Conservation (phyloP, 176 grass and related monocot genomes). For the Oryza rufipogon region DNA sequence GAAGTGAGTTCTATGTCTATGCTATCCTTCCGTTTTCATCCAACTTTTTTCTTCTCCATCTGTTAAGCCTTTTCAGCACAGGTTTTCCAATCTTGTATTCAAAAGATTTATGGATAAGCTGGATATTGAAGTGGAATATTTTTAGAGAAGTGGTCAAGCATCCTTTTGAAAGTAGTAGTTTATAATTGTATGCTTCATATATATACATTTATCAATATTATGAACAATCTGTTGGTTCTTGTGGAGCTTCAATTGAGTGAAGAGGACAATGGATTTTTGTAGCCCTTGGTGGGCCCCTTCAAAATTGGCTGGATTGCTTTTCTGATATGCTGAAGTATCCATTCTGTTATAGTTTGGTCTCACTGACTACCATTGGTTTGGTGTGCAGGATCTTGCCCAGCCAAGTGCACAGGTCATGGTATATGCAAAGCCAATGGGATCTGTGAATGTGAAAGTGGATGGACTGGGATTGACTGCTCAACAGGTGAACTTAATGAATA, state of each 20-base stretch:
- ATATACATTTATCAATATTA: background rate
- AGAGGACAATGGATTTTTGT: background rate
- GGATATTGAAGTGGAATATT: background rate
- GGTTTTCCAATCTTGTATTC: conserved; percentile 11
- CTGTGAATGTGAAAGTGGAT: conserved; percentile 84
- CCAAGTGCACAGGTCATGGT: conserved; percentile 74
- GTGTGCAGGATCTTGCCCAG: conserved; percentile 81
- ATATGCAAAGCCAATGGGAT: conserved; percentile 78
- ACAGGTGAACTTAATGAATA: conserved; percentile 60
- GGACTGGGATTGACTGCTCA: conserved; percentile 95
- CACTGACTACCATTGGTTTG: conserved; percentile 36
- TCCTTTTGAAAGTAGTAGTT: background rate
- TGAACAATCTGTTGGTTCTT: conserved; percentile 31
- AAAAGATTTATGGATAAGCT: conserved; percentile 18
- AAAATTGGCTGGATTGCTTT: background rate
- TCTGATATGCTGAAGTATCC: background rate
- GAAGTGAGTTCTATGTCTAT: conserved; percentile 60
- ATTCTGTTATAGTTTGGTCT: conserved; percentile 23
- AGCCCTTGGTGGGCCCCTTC: background rate
- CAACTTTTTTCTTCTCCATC: background rate
- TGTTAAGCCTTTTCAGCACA: background rate
- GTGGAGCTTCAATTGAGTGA: background rate
- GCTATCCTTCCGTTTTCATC: conserved; percentile 10
- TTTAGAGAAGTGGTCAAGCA: background rate
- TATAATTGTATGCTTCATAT: background rate